These are phyloP conservation scores for Mallotus japonicus DNA, from an alignment of 441 rosid genomes.

Conservation along the genomic window DNA sequence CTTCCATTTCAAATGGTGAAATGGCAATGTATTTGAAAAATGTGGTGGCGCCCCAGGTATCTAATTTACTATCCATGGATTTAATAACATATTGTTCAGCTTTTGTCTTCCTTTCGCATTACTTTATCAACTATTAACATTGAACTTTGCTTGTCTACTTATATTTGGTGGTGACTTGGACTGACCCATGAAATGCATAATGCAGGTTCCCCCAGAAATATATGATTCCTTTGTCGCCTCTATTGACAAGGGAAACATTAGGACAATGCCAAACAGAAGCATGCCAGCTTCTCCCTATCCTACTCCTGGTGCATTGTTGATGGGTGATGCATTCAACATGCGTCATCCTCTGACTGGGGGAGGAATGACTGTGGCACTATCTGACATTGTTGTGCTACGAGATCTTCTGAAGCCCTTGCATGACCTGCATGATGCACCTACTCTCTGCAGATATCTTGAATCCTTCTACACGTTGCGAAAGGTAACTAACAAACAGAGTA, in stretches of 20 bases:
- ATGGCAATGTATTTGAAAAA: slow-evolving; percentile 71
- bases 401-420: slow-evolving; percentile 68
- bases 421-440: slow-evolving; percentile 58
- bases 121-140: background rate
- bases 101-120: background rate
- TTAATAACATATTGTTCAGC: background rate
- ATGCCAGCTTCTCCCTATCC: slow-evolving; percentile 89
- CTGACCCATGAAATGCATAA: slow-evolving; percentile 23
- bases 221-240: slow-evolving; percentile 75
- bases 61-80: background rate
- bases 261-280: slow-evolving; percentile 94
- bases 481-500: slow-evolving; percentile 35
- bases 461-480: slow-evolving; percentile 86
- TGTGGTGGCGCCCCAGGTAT: slow-evolving; percentile 86
- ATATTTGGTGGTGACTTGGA: slow-evolving; percentile 4
- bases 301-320: slow-evolving; percentile 82
- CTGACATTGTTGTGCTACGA: slow-evolving; percentile 77
- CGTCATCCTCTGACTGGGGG: slow-evolving; percentile 97
- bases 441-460: slow-evolving; percentile 80
- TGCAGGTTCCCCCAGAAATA: slow-evolving; percentile 70
- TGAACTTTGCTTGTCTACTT: background rate
- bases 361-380: slow-evolving; percentile 91
- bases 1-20: slow-evolving; percentile 81
- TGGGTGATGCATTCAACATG: slow-evolving; percentile 99
- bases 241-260: slow-evolving; percentile 63